phyloP scores from a whole-genome alignment of 768 basidiomycete genomes.

The Panaeolus papilionaceus region DNA sequence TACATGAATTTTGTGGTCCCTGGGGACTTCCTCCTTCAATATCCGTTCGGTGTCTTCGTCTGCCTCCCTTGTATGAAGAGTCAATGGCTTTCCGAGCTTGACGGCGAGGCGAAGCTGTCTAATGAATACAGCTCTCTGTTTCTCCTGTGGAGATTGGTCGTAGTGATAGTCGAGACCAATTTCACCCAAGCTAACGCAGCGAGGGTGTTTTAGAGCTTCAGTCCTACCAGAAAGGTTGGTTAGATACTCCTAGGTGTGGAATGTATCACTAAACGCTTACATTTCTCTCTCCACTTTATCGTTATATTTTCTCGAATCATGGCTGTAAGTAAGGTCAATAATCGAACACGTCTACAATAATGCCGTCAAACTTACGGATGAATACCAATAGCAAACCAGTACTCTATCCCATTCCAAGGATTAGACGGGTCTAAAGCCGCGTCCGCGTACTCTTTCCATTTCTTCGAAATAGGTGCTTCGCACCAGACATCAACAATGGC shows the following conservation, averaged over 20 bases:
- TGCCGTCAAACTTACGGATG: conserved; percentile 61
- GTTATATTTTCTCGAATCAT: conserved; percentile 73
- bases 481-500: conserved; percentile 90
- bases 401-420: conserved; percentile 73
- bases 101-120: conserved; percentile 77
- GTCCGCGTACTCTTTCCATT: conserved; percentile 79
- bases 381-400: conserved; percentile 89
- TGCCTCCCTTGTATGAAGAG: conserved; percentile 88
- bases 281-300: conserved; percentile 73
- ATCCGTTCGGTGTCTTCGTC: conserved; percentile 84
- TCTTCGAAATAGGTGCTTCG: conserved; percentile 69
- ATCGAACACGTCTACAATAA: not conserved
- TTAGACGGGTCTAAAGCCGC: conserved; percentile 52
- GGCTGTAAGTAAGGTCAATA: conserved; percentile 42
- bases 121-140: conserved; percentile 70
- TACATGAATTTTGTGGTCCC: conserved; percentile 80
- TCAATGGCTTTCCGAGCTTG: conserved; percentile 73
- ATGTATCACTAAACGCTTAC: conserved; percentile 42
- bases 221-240: conserved; percentile 45
- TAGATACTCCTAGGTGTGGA: not conserved
- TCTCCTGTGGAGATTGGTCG: conserved; percentile 71
- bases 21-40: conserved; percentile 75
- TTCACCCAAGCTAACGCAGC: conserved; percentile 89
- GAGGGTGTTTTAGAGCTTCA: conserved; percentile 79
- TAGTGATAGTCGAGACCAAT: conserved; percentile 90